phyloP scores from a whole-genome alignment of 1,139 yeast genomes.

The Debaryomycetaceae sp. region DNA sequence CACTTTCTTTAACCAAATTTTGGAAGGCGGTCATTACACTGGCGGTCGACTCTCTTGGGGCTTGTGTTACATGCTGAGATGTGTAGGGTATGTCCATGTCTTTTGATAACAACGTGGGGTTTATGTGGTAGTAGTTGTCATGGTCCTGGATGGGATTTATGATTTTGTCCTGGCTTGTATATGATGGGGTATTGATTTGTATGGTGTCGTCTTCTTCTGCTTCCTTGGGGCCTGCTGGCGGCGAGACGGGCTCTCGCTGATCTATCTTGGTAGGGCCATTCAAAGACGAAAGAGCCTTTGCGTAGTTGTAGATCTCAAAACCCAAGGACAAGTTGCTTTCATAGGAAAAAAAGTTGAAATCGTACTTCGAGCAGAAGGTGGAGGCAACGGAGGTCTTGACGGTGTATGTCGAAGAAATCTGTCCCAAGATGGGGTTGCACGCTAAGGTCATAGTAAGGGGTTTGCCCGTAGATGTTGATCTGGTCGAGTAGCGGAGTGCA shows the following conservation, averaged over 20 bases:
- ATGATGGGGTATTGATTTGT: neutral
- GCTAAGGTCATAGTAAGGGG: constrained; percentile 88
- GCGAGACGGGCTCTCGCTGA: neutral
- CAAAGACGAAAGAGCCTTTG: constrained; percentile 12
- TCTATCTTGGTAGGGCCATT: neutral
- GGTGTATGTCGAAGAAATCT: constrained; percentile 83
- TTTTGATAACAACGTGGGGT: constrained; percentile 21
- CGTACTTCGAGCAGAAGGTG: constrained; percentile 81
- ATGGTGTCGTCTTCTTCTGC: neutral
- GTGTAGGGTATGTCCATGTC: constrained; percentile 1
- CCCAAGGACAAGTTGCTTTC: constrained; percentile 86
- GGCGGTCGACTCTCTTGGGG: constrained; percentile 2
- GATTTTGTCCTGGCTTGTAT: constrained; percentile 3
- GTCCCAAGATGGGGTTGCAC: constrained; percentile 88
- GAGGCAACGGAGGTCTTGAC: constrained; percentile 75
- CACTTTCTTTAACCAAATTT: constrained; percentile 47
- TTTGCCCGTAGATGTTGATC: constrained; percentile 81
- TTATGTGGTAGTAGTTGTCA: constrained; percentile 24
- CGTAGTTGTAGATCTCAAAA: constrained; percentile 68
- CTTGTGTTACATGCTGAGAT: neutral
- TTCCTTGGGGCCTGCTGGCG: neutral
- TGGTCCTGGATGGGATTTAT: constrained; percentile 24
- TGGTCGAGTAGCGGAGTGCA: constrained; percentile 80
- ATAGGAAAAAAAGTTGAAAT: constrained; percentile 87
- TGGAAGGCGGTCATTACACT: constrained; percentile 54